Evolutionary conservation across 1,284 basidiomycete genomes (phyloP), one percentile per base, ranked within the genome.

Genomic region (Sparassis latifolia): DNA sequence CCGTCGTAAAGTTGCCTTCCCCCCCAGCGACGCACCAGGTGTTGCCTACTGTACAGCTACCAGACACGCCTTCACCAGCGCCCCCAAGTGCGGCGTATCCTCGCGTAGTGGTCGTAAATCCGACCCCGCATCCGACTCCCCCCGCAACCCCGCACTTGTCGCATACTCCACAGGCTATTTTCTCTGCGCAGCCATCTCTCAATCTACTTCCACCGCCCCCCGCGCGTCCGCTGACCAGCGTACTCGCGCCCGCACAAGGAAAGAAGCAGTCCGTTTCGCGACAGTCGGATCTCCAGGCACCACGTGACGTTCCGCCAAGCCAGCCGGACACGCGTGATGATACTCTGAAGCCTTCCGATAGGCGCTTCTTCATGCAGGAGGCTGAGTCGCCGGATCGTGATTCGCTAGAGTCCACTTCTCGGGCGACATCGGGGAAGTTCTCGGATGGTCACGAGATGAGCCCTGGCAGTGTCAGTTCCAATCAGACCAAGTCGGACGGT

Each of bases 121-220:
- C 72, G 33, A 77, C 77, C 2, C 76, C 75, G 5, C 79, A 78
- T 60, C 78, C 78, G 2, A 80, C 80, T 2, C 80, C 80, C 4
- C 79, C 77, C 1, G 72, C 73, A 2, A 78, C 78, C 1, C 78
- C 78, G 2, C 47, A 45, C 60, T 64, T 53, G 56, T 66, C 50
- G 49, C 56, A 44, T 53, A 52, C 32, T 45, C 45, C 41, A 55
- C 52, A 6, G 50, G 3, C 45, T 52, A 44, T 50, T 45, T 42
- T 48, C 45, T 20, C 50, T 40, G 50, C 56, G 30, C 55, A 56
- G 20, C 35, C 58, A 28, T 54, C 59, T n/a, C 54, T 55, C 2
- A 58, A 62, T 44, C 59, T 66, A 10, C 47, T 59, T 10, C 61
- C 61, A 39, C 62, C 61, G 30, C 57, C 53, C n/a, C 59, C 59